A percentile compares a stretch with the other conserved stretches of the same genome.
phyloP scores from a whole-genome alignment of 805 yeast genomes.

The Lipomyces starkeyi region DNA sequence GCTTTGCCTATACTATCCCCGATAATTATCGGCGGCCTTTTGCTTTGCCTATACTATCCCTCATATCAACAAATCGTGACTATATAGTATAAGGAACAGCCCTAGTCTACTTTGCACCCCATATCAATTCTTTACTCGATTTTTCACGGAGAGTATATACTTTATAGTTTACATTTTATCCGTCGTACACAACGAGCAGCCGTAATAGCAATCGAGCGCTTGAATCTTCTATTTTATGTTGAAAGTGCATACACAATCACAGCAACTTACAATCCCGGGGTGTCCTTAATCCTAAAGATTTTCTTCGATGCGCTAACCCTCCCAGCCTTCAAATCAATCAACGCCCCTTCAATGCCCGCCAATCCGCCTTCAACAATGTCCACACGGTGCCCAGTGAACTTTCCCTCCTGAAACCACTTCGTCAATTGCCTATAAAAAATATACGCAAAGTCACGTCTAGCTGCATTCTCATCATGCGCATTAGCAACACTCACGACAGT shows the following conservation, averaged over 20 bases:
- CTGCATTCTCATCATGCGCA: constrained; percentile 9
- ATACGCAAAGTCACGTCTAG: constrained; percentile 16
- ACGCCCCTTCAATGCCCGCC: constrained; percentile 10
- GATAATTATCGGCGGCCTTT: no score
- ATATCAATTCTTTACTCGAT: no score
- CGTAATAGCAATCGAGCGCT: no score
- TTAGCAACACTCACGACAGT: background rate
- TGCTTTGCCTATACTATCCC: no score
- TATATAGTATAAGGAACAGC: no score
- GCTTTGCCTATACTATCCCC: no score
- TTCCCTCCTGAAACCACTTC: constrained; percentile 19
- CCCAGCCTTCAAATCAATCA: constrained; percentile 4
- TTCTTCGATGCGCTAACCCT: constrained; percentile 17
- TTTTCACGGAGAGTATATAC: background rate
- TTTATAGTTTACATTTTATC: no score
- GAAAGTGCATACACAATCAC: no score
- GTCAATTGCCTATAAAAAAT: constrained; percentile 6
- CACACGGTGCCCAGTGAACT: constrained; percentile 19
- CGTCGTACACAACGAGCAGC: no score
- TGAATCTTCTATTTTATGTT: no score
- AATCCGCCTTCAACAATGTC: constrained; percentile 15
- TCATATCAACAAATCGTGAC: no score
- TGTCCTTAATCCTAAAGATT: constrained; percentile 23
- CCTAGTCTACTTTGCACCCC: no score
- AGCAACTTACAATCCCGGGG: constrained; percentile 20